phyloP scores from a whole-genome alignment of 192 early-diverging fungal species.

The Coemansia sp. region DNA sequence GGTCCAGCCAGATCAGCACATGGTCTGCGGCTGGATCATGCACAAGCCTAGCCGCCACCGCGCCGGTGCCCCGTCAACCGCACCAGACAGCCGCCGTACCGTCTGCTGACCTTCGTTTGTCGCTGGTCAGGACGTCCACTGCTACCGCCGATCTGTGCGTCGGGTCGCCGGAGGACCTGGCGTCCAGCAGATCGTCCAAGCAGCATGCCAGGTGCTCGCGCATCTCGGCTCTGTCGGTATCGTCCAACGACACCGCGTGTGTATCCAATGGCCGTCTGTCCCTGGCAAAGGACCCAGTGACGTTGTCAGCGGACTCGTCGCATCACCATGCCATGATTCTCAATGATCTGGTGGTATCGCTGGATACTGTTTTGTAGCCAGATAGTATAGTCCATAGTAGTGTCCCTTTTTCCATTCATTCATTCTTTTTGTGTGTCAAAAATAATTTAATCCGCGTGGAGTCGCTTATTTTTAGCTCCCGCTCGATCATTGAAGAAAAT shows the following conservation, averaged over 20 bases:
- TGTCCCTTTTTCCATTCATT: background rate
- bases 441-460: slow-evolving; percentile 10
- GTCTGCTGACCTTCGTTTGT: background rate
- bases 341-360: background rate
- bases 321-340: background rate
- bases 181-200: background rate
- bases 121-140: background rate
- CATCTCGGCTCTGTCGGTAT: slow-evolving; percentile 43
- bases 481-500: background rate
- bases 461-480: too few species aligned
- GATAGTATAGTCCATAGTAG: background rate
- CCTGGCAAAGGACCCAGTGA: slow-evolving; percentile 23
- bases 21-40: slow-evolving; percentile 34
- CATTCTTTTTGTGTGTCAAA: background rate
- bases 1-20: slow-evolving; percentile 28
- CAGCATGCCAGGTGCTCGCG: slow-evolving; percentile 19
- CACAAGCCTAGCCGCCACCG: background rate
- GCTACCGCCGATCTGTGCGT: background rate
- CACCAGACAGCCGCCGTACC: too few species aligned
- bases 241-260: slow-evolving; percentile 49
- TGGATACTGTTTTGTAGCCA: background rate
- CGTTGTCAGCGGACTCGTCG: background rate
- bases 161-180: background rate
- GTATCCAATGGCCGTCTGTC: slow-evolving; percentile 31
- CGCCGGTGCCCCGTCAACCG: too few species aligned